Evolutionary conservation across 495 filamentous ascomycete genomes (phyloP).

Genomic region (Alectoria sarmentosa): DNA sequence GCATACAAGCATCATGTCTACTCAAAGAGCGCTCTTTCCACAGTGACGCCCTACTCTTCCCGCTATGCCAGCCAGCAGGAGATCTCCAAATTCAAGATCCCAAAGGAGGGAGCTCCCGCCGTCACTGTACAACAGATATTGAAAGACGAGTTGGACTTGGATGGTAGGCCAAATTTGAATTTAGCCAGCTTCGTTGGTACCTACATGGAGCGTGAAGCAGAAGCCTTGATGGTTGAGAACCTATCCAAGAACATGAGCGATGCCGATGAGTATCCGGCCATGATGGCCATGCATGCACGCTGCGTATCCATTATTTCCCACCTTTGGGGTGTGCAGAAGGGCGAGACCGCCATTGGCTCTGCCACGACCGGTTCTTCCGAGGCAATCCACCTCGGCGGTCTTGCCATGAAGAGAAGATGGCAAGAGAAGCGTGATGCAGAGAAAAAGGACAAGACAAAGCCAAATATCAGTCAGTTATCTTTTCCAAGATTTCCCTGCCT

Average conservation of each 20-base stretch:
- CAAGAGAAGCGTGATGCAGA: conserved; percentile 54
- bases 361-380: conserved; percentile 70
- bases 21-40: conserved; percentile 37
- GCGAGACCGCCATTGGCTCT: conserved; percentile 61
- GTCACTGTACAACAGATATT: conserved; percentile 62
- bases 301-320: conserved; percentile 62
- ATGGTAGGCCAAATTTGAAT: conserved; percentile 66
- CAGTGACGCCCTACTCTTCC: conserved; percentile 56
- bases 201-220: conserved; percentile 62
- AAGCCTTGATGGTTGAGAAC: conserved; percentile 60
- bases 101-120: conserved; percentile 52
- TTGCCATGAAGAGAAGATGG: conserved; percentile 76
- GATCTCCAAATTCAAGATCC: conserved; percentile 63
- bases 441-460: conserved; percentile 54
- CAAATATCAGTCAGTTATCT: no score
- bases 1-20: conserved; percentile 37
- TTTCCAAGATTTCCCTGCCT: no score
- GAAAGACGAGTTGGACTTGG: conserved; percentile 66
- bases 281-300: conserved; percentile 64
- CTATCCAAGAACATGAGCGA: conserved; percentile 60
- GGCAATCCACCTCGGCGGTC: conserved; percentile 66
- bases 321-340: conserved; percentile 59
- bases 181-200: conserved; percentile 67
- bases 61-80: conserved; percentile 53
- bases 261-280: conserved; percentile 69